phyloP scores from a whole-genome alignment of 345 rosid genomes.

The Eucalyptus cloeziana region DNA sequence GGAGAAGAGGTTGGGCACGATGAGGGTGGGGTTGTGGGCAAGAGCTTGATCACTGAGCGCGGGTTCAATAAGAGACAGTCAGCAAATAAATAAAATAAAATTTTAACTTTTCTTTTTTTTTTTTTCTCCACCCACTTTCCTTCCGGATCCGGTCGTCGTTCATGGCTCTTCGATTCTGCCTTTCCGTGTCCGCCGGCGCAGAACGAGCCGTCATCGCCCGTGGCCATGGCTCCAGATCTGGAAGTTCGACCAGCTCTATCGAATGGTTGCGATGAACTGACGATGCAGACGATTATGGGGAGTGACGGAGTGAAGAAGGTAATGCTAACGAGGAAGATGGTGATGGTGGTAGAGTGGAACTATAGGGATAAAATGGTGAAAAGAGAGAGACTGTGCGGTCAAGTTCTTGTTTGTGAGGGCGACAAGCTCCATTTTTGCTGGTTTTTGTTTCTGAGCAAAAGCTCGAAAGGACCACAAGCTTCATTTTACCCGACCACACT shows the following conservation, averaged over 20 bases:
- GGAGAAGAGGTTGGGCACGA: too few species aligned
- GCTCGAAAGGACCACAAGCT: not conserved
- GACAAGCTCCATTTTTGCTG: not conserved
- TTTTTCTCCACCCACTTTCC: too few species aligned
- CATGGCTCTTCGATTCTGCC: too few species aligned
- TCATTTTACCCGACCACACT: not conserved
- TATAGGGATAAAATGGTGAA: not conserved
- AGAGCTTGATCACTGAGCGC: too few species aligned
- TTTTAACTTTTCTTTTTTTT: too few species aligned
- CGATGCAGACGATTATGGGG: not conserved
- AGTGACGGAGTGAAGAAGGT: not conserved
- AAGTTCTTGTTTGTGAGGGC: not conserved
- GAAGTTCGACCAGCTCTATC: not conserved
- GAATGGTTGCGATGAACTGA: not conserved
- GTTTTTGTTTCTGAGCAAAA: not conserved
- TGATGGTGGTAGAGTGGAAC: not conserved
- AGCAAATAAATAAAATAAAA: too few species aligned
- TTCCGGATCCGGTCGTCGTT: too few species aligned
- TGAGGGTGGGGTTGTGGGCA: too few species aligned
- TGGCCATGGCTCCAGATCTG: too few species aligned
- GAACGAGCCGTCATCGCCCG: accelerated
- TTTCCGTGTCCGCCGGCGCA: too few species aligned
- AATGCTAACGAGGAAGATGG: not conserved
- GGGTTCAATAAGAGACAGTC: too few species aligned
- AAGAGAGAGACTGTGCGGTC: not conserved